Percentiles rank a stretch among this genome's conserved stretches.
Conservation (phyloP, 139 green algal species). For the Tetradesmus obliquus region DNA sequence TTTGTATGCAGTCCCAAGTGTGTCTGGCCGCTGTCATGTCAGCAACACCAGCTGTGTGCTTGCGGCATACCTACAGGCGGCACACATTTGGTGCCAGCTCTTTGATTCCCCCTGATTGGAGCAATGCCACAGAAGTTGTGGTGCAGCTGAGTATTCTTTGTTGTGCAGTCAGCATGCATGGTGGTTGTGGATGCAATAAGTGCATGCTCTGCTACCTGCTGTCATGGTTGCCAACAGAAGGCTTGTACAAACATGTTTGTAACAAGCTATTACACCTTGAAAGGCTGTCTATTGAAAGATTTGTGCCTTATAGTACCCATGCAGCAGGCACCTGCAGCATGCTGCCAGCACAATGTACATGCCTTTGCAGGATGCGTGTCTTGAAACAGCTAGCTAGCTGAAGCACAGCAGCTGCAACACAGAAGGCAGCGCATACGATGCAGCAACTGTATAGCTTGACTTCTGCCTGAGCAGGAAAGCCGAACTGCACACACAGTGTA, state of each 20-base stretch:
- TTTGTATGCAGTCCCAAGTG: background rate
- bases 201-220: background rate
- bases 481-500: too few relatives aligned
- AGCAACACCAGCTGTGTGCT: conserved; percentile 6
- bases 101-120: background rate
- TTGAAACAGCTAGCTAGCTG: too few relatives aligned
- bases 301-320: too few relatives aligned
- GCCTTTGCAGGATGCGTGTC: too few relatives aligned
- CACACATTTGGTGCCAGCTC: background rate
- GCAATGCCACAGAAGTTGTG: background rate
- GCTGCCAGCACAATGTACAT: background rate
- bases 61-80: conserved; percentile 17
- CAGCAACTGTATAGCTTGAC: too few relatives aligned
- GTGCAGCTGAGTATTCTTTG: background rate
- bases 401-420: too few relatives aligned
- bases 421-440: too few relatives aligned
- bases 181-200: background rate
- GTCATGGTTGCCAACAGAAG: background rate
- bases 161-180: background rate
- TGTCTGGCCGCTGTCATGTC: conserved; percentile 3
- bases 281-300: background rate
- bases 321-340: too few relatives aligned
- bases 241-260: background rate
- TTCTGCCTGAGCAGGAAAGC: too few relatives aligned
- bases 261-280: background rate